Evolutionary conservation across 2,329 filamentous ascomycete genomes (phyloP).

Genomic region (Arthroderma sp.): DNA sequence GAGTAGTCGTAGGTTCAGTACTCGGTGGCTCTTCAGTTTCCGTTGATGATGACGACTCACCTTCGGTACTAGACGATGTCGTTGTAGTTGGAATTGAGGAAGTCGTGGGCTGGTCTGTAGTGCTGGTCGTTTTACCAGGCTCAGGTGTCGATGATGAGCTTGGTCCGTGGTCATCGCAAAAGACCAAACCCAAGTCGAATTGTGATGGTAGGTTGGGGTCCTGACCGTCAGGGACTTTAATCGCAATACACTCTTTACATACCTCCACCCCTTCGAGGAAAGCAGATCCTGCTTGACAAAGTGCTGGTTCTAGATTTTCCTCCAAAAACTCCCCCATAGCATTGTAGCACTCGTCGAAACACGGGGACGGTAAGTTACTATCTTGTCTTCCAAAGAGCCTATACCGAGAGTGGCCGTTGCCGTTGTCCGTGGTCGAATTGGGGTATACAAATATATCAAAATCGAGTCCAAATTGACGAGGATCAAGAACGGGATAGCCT

Average conservation of each 20-base stretch:
- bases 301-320: constrained; percentile 22
- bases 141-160: neutral
- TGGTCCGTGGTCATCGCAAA: neutral
- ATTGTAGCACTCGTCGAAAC: constrained; percentile 42
- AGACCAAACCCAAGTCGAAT: neutral
- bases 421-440: constrained; percentile 6
- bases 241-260: neutral
- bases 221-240: neutral
- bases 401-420: constrained; percentile 23
- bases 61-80: neutral
- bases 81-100: neutral
- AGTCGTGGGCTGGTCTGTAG: neutral
- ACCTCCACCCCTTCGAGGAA: neutral
- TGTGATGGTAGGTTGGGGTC: neutral
- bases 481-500: constrained; percentile 54
- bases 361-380: constrained; percentile 32
- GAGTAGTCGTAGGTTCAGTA: neutral
- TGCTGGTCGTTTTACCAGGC: constrained; percentile 1
- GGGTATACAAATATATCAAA: constrained; percentile 46
- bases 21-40: neutral
- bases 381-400: constrained; percentile 21
- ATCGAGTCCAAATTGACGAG: constrained; percentile 47
- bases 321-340: constrained; percentile 32
- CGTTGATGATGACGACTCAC: neutral
- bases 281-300: neutral